Evolutionary conservation across 2,329 filamentous ascomycete species (phyloP).

Genomic region (Botrytis tulipae): DNA sequence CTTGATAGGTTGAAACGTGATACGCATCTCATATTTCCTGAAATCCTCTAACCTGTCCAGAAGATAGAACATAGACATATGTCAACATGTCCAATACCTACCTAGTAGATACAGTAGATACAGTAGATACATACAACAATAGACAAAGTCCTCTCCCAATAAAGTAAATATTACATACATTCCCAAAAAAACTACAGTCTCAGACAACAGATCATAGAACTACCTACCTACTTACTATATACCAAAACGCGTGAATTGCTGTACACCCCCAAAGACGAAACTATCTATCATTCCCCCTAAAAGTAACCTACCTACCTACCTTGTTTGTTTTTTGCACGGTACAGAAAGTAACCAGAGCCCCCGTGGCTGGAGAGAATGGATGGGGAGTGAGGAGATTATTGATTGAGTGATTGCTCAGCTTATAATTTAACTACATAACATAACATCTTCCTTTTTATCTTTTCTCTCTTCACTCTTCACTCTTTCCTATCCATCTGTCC

Average conservation of each 20-base stretch:
- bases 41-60: not conserved
- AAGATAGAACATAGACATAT: not conserved
- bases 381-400: conserved; percentile 30
- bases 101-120: not conserved
- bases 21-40: too few species aligned
- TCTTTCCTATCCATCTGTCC: conserved; percentile 4
- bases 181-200: not conserved
- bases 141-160: not conserved
- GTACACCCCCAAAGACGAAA: not conserved
- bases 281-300: not conserved
- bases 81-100: not conserved
- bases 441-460: conserved; percentile 17
- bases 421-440: conserved; percentile 31
- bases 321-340: not conserved
- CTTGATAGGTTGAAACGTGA: not conserved
- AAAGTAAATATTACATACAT: not conserved
- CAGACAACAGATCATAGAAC: not conserved
- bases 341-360: conserved; percentile 22
- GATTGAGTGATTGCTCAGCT: conserved; percentile 21
- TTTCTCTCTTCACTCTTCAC: not conserved
- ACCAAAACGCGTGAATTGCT: not conserved
- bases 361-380: conserved; percentile 21
- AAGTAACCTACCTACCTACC: not conserved
- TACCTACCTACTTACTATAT: not conserved
- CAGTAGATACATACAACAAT: too few species aligned